Base-by-base conservation (phyloP, 2,329 filamentous ascomycete genomes). In the Clathrospora elynae region DNA sequence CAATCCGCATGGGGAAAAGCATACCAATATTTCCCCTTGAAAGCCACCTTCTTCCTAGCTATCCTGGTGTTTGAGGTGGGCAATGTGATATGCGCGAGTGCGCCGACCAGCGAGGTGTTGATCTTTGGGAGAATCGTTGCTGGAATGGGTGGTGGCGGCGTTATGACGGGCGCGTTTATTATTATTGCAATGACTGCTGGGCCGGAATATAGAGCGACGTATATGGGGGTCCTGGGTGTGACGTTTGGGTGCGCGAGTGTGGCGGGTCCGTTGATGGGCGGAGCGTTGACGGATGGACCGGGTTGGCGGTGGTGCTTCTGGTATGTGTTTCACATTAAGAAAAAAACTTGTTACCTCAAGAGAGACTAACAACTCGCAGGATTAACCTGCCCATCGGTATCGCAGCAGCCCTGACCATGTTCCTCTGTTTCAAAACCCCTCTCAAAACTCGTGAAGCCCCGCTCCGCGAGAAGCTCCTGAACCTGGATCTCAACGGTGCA, bases 31-130 rank as follows among this genome's bases (percentile, higher is more conserved):
- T 75, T 74, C 43, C 49, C 59, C 2, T 53, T 72, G 2, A 78
- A 77, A 43, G 64, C 48, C 41, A 58, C 71, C 4, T 76, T 68
- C 48, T 44, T 77, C 4, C 33, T 53, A 6, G 62, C 71, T 2
- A 64, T 76, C 8, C 51, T 64, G 23, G 40, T 81, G 26, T 84
- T 84, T 48, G 79, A 83, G 55, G 12, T 81, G 4, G 81, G 81
- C 2, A 81, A 78, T 1, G 51, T 78, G 4, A 61, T 84, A n/a
- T 83, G 79, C 51, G 81, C 59, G 1, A 36, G 49, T 0, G 57
- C 66, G 5, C 44, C 44, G 8, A 61, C 50, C 0, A 66, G 61
- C 17, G 42, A 52, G 14, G 44, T 59, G 1, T 55, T 75, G 30
- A 75, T 75, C 32, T 52, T 74, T 11, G 73, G 73, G 5, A 45